These are phyloP conservation scores for Quercus aquifolioides DNA, from an alignment of 306 rosid genomes.

Conservation along the genomic window DNA sequence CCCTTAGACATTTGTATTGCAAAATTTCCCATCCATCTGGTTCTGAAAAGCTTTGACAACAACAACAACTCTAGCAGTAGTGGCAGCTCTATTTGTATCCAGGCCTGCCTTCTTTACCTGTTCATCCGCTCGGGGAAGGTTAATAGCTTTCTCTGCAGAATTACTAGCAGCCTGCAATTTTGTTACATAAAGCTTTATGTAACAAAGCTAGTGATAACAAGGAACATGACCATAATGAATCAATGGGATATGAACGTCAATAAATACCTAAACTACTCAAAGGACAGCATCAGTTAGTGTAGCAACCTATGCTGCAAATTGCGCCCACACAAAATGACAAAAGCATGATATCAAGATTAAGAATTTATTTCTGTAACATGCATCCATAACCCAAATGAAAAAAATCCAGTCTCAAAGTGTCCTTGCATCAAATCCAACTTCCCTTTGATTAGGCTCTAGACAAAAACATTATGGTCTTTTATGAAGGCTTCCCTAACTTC, in stretches of 20 bases:
- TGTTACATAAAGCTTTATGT: background rate
- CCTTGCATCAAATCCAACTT: no score
- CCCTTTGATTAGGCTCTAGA: no score
- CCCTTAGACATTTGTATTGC: conserved; percentile 50
- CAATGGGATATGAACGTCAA: background rate
- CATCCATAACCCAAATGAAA: no score
- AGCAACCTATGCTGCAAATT: no score
- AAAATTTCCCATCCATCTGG: conserved; percentile 88
- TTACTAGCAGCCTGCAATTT: conserved; percentile 70
- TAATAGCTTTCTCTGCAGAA: conserved; percentile 70
- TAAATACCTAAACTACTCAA: conserved; percentile 75
- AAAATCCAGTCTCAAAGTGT: no score
- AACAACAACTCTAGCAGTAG: conserved; percentile 93
- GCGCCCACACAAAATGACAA: no score
- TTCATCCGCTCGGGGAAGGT: conserved; percentile 58
- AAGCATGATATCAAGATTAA: no score
- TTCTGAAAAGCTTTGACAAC: conserved; percentile 96
- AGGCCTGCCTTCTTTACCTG: conserved; percentile 73
- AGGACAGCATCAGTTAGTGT: conserved; percentile 47
- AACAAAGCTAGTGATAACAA: background rate
- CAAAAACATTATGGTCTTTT: no score
- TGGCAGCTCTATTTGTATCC: conserved; percentile 83
- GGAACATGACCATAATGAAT: background rate
- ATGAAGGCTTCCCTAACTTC: no score
- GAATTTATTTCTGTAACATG: no score